These are phyloP conservation scores for Zygoascus hellenicus DNA, from an alignment of 1,139 yeast species.

Conservation along the genomic window DNA sequence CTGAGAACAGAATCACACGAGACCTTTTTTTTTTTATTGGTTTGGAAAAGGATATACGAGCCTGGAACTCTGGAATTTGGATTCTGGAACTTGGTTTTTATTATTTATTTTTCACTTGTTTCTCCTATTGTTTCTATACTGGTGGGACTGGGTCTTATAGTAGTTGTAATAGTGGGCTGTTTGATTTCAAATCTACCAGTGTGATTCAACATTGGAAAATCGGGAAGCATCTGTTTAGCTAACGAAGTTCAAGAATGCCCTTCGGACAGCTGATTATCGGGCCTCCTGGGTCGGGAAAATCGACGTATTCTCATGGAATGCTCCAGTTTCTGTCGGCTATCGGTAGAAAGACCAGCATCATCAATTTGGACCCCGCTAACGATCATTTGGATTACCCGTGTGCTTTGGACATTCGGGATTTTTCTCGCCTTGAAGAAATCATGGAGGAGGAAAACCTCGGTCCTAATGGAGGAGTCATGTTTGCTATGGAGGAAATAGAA, in stretches of 20 bases:
- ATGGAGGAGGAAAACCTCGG: constrained; percentile 82
- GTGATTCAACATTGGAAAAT: too few relatives aligned
- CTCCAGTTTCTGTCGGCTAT: constrained; percentile 87
- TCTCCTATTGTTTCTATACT: too few relatives aligned
- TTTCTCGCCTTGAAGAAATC: constrained; percentile 77
- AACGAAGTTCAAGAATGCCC: constrained; percentile 30
- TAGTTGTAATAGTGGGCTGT: too few relatives aligned
- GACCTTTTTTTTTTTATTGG: too few relatives aligned
- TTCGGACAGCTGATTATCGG: constrained; percentile 95
- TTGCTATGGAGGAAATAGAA: constrained; percentile 65
- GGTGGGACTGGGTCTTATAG: too few relatives aligned
- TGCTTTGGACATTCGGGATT: constrained; percentile 83
- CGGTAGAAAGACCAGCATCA: constrained; percentile 76
- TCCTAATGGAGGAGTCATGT: constrained; percentile 93
- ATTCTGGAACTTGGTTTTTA: too few relatives aligned
- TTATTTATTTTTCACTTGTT: too few relatives aligned
- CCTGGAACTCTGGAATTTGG: too few relatives aligned
- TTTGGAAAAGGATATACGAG: too few relatives aligned
- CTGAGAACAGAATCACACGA: too few relatives aligned
- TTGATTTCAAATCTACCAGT: too few relatives aligned
- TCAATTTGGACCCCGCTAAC: constrained; percentile 94
- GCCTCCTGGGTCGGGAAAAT: constrained; percentile 97
- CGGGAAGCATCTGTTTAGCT: too few relatives aligned
- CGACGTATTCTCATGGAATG: constrained; percentile 90
- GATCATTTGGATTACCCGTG: constrained; percentile 77